Evolutionary conservation across 2,329 filamentous ascomycete genomes (phyloP).

Genomic region (Neofusicoccum umdonicola): DNA sequence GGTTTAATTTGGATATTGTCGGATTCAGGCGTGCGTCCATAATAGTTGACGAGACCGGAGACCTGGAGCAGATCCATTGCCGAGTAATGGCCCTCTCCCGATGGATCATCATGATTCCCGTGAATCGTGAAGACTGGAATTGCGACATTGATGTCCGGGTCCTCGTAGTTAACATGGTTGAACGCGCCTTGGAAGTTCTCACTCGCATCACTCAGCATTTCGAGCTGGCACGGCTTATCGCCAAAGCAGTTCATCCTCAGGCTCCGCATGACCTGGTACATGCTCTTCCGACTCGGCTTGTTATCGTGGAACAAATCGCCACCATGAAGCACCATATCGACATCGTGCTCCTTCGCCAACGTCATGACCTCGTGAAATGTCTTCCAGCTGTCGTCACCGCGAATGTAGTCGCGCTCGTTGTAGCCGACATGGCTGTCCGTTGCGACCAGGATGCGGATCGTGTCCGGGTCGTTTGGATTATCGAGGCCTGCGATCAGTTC

Average conservation of each 20-base stretch:
- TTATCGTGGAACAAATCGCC: conserved; percentile 98
- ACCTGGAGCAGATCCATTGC: conserved; percentile 89
- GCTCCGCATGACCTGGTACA: conserved; percentile 97
- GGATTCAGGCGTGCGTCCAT: conserved; percentile 83
- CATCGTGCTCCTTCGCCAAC: conserved; percentile 79
- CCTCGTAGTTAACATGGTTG: conserved; percentile 95
- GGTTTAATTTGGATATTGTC: conserved; percentile 94
- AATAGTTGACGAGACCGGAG: conserved; percentile 92
- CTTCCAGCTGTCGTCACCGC: conserved; percentile 96
- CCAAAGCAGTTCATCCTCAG: conserved; percentile 91
- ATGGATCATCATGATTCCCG: conserved; percentile 96
- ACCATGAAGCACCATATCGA: conserved; percentile 95
- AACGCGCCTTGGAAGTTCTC: conserved; percentile 89
- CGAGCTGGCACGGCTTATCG: conserved; percentile 90
- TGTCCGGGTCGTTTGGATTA: conserved; percentile 58
- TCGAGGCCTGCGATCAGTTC: conserved; percentile 31
- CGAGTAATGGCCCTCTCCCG: conserved; percentile 90
- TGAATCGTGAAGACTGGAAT: conserved; percentile 99
- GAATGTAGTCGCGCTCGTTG: conserved; percentile 86
- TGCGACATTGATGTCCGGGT: conserved; percentile 92
- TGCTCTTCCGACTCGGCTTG: conserved; percentile 89
- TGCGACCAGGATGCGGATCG: conserved; percentile 88
- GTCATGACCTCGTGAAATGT: conserved; percentile 95
- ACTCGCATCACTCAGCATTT: conserved; percentile 89
- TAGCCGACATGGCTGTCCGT: conserved; percentile 99